phyloP scores from a whole-genome alignment of 108 stramenopile species.

The Poteriospumella lacustris region DNA sequence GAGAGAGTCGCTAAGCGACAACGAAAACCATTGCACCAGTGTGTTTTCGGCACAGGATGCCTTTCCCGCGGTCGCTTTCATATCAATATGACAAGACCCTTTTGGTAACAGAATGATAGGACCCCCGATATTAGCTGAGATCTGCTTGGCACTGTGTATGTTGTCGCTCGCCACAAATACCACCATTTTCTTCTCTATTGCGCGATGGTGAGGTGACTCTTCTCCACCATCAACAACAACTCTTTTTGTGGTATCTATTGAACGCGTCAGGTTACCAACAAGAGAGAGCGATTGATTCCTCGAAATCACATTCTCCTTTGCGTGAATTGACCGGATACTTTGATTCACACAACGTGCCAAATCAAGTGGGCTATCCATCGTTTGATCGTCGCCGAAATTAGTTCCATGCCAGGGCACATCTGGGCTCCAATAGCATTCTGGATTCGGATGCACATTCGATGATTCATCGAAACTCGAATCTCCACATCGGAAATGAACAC shows the following conservation, averaged over 20 bases:
- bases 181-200: no score
- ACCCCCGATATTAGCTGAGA: no score
- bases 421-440: not conserved
- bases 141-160: no score
- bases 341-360: not conserved
- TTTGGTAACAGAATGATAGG: no score
- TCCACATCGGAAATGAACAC: slow-evolving; percentile 12
- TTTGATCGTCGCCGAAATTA: not conserved
- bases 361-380: not conserved
- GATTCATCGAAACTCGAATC: not conserved
- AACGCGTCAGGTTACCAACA: not conserved
- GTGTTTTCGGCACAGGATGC: not conserved
- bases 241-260: not conserved
- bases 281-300: not conserved
- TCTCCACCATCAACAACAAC: not conserved
- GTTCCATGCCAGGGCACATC: not conserved
- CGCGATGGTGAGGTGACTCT: no score
- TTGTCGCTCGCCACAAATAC: no score
- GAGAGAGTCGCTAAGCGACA: not conserved
- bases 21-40: not conserved
- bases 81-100: slow-evolving; percentile 18
- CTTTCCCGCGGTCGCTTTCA: not conserved
- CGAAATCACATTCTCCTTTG: no score
- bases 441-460: not conserved
- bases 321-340: not conserved